Percentiles rank a stretch among this genome's conserved stretches.
Evolutionary conservation across 108 stramenopile genomes (phyloP).

Genomic region (Pseudonitzschia pungens): DNA sequence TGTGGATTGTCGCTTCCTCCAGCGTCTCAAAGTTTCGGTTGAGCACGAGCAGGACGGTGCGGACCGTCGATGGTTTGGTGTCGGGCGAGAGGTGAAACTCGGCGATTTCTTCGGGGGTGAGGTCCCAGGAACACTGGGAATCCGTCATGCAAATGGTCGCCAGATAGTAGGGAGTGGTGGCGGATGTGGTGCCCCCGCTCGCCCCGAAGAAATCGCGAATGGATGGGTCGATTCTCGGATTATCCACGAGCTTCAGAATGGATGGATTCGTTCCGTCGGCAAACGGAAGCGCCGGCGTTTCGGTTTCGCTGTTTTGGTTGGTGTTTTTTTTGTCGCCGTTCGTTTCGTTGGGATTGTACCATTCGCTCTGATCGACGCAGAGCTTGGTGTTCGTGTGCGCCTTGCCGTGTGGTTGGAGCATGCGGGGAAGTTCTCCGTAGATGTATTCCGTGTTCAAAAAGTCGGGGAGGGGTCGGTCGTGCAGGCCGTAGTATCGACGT

Average conservation of each 20-base stretch:
- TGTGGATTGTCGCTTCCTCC: conserved; percentile 56
- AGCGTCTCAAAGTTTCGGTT: conserved; percentile 53
- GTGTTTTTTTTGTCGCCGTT: neutral
- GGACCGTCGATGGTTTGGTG: conserved; percentile 49
- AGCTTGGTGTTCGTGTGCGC: conserved; percentile 32
- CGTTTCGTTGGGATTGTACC: conserved; percentile 31
- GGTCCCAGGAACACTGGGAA: conserved; percentile 76
- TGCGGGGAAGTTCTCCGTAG: conserved; percentile 63
- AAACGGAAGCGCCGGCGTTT: conserved; percentile 47
- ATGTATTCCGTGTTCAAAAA: conserved; percentile 77
- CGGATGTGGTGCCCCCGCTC: neutral
- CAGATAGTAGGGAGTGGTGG: conserved; percentile 22
- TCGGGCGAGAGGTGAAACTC: conserved; percentile 38
- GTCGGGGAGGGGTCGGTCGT: conserved; percentile 26
- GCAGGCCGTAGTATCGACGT: conserved; percentile 60
- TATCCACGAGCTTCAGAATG: conserved; percentile 48
- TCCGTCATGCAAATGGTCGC: conserved; percentile 66
- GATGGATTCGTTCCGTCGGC: conserved; percentile 88
- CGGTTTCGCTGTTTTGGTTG: neutral
- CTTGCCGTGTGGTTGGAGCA: conserved; percentile 21
- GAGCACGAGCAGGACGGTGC: conserved; percentile 55
- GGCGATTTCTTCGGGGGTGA: conserved; percentile 42
- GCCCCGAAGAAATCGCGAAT: conserved; percentile 3
- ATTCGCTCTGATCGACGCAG: conserved; percentile 74
- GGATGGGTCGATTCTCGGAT: conserved; percentile 9